Conservation (phyloP, 2,329 filamentous ascomycete genomes). For the Sclerotinia minor region DNA sequence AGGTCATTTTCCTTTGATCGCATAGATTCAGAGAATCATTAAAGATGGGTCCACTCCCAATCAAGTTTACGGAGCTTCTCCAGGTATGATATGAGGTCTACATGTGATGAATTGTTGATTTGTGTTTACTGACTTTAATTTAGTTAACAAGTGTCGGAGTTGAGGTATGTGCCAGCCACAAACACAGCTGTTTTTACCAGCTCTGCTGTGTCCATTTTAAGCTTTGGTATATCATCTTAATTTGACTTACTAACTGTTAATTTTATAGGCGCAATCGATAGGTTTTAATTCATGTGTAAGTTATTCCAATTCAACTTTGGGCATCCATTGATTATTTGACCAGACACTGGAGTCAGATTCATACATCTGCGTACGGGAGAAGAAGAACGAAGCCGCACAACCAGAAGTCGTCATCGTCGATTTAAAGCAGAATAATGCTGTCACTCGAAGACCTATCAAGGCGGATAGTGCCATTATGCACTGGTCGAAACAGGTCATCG, state of each 20-base stretch:
- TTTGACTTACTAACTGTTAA: constrained; percentile 38
- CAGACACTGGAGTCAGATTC: constrained; percentile 97
- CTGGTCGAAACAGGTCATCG: constrained; percentile 94
- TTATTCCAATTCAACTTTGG: constrained; percentile 35
- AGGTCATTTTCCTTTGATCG: constrained; percentile 34
- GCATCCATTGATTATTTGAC: constrained; percentile 29
- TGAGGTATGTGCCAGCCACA: constrained; percentile 48
- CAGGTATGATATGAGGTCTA: constrained; percentile 82
- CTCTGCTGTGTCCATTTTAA: constrained; percentile 24
- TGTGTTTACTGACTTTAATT: constrained; percentile 34
- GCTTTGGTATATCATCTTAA: constrained; percentile 29
- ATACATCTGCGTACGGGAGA: constrained; percentile 95
- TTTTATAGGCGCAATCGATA: constrained; percentile 65
- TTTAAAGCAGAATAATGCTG: constrained; percentile 95
- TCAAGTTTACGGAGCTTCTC: constrained; percentile 90
- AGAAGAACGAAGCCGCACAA: constrained; percentile 78
- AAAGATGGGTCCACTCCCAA: constrained; percentile 61
- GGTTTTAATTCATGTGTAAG: constrained; percentile 85
- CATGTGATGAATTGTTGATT: constrained; percentile 63
- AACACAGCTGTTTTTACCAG: constrained; percentile 27
- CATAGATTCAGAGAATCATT: constrained; percentile 28
- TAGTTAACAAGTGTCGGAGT: constrained; percentile 56
- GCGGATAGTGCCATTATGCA: constrained; percentile 99
- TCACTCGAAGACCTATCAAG: constrained; percentile 93
- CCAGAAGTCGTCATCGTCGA: constrained; percentile 97